Percentiles rank a stretch among this genome's conserved stretches.
Evolutionary conservation across 148 eudicot genomes (phyloP).

Genomic region (Agrostemma githago): DNA sequence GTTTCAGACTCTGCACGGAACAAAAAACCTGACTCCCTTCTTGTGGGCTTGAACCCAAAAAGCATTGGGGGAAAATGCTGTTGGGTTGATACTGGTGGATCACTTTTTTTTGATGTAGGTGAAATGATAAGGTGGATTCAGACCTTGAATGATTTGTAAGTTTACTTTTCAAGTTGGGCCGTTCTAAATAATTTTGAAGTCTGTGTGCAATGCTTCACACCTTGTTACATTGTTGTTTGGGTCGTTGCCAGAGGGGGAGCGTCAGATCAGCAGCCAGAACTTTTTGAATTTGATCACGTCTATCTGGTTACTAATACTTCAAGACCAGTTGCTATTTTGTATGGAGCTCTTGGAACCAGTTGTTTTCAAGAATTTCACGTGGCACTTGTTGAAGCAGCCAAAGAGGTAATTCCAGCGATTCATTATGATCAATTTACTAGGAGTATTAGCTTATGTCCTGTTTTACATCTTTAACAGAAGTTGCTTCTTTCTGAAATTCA

Average conservation of each 20-base stretch:
- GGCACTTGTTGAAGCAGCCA: conserved; percentile 67
- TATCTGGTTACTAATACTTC: conserved; percentile 58
- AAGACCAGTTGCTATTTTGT: conserved; percentile 74
- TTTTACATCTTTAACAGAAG: neutral
- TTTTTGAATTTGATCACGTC: conserved; percentile 86
- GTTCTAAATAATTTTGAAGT: neutral
- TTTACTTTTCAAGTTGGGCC: neutral
- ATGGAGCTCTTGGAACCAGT: conserved; percentile 88
- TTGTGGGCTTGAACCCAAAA: conserved; percentile 55
- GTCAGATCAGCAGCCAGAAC: conserved; percentile 76
- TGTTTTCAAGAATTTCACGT: conserved; percentile 80
- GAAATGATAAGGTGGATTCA: conserved; percentile 62
- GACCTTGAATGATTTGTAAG: conserved; percentile 54
- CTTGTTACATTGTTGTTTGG: conserved; percentile 11
- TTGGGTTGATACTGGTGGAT: conserved; percentile 89
- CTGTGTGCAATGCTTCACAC: neutral
- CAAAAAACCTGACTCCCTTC: conserved; percentile 41
- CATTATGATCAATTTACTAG: neutral
- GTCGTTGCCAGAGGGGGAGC: conserved; percentile 43
- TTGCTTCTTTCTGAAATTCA: neutral
- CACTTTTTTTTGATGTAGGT: conserved; percentile 56
- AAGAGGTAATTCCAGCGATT: conserved; percentile 43
- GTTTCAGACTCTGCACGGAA: conserved; percentile 25
- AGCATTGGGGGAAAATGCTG: conserved; percentile 81
- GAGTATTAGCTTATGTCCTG: neutral